phyloP scores from a whole-genome alignment of 192 early-diverging fungal species.

The Podila minutissima region DNA sequence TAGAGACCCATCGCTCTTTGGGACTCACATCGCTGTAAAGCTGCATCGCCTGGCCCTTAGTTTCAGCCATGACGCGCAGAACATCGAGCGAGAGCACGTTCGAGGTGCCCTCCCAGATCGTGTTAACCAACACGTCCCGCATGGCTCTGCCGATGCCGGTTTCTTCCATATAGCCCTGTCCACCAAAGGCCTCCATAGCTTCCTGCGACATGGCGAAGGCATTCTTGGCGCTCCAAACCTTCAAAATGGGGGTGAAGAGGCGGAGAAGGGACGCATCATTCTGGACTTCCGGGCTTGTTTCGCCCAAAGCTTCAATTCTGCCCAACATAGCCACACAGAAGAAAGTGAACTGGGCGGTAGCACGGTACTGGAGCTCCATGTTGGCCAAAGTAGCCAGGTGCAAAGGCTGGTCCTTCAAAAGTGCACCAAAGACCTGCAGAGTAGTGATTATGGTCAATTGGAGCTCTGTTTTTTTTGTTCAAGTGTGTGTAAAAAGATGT shows the following conservation, averaged over 20 bases:
- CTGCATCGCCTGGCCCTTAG: slow-evolving; percentile 53
- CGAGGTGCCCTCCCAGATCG: slow-evolving; percentile 83
- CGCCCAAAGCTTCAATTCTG: slow-evolving; percentile 51
- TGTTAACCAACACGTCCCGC: slow-evolving; percentile 73
- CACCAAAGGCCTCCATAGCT: slow-evolving; percentile 74
- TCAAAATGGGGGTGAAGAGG: slow-evolving; percentile 74
- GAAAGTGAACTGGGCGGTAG: slow-evolving; percentile 62
- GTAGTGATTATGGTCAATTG: no score
- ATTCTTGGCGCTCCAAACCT: slow-evolving; percentile 66
- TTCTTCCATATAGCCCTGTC: slow-evolving; percentile 83
- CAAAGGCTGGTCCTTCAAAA: slow-evolving; percentile 64
- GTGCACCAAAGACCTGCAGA: slow-evolving; percentile 59
- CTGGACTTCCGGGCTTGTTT: slow-evolving; percentile 18
- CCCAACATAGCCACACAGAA: slow-evolving; percentile 68
- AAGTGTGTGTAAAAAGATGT: not conserved
- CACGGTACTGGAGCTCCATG: slow-evolving; percentile 64
- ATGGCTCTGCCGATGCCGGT: slow-evolving; percentile 64
- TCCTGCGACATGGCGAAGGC: slow-evolving; percentile 59
- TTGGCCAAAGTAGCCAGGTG: slow-evolving; percentile 68
- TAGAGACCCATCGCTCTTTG: no score
- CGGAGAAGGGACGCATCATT: slow-evolving; percentile 59
- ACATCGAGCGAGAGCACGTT: slow-evolving; percentile 75
- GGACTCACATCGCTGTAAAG: slow-evolving; percentile 54
- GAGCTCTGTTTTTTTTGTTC: no score
- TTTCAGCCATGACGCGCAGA: slow-evolving; percentile 60